These are phyloP conservation scores for Lagenaria siceraria DNA, from an alignment of 306 rosid genomes.

Conservation along the genomic window DNA sequence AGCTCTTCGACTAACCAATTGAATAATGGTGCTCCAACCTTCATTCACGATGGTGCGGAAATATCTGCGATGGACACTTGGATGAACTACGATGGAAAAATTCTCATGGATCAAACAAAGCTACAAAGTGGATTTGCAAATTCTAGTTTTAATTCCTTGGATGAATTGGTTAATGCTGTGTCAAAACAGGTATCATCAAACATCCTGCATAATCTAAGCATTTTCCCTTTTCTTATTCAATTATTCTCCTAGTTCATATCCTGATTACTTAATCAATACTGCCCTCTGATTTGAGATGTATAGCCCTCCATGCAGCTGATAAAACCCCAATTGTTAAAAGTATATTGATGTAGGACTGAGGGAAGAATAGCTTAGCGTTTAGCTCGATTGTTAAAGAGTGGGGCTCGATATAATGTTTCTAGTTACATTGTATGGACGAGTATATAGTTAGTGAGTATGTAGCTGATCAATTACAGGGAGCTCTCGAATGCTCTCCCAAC, in stretches of 20 bases:
- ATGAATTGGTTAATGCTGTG: conserved; percentile 33
- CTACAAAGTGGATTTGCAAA: conserved; percentile 24
- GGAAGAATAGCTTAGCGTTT: background rate
- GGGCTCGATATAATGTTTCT: background rate
- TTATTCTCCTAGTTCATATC: background rate
- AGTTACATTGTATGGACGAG: background rate
- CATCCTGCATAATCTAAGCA: background rate
- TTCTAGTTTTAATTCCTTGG: conserved; percentile 24
- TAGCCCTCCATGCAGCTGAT: background rate
- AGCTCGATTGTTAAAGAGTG: background rate
- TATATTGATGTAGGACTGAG: background rate
- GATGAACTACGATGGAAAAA: conserved; percentile 23
- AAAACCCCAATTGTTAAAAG: background rate
- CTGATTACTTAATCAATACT: background rate
- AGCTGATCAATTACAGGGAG: background rate
- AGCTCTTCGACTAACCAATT: conserved; percentile 20
- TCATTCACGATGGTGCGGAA: conserved; percentile 12
- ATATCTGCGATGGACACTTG: conserved; percentile 17
- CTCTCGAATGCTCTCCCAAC: background rate
- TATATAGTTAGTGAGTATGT: background rate
- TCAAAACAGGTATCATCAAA: conserved; percentile 33
- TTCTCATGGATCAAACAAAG: conserved; percentile 22
- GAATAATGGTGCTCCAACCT: conserved; percentile 21
- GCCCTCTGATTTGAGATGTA: too few relatives aligned
- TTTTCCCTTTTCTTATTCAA: background rate